Percentiles rank a stretch among this genome's conserved stretches.
phyloP scores from a whole-genome alignment of 257 asterid species.

The Plantago major region DNA sequence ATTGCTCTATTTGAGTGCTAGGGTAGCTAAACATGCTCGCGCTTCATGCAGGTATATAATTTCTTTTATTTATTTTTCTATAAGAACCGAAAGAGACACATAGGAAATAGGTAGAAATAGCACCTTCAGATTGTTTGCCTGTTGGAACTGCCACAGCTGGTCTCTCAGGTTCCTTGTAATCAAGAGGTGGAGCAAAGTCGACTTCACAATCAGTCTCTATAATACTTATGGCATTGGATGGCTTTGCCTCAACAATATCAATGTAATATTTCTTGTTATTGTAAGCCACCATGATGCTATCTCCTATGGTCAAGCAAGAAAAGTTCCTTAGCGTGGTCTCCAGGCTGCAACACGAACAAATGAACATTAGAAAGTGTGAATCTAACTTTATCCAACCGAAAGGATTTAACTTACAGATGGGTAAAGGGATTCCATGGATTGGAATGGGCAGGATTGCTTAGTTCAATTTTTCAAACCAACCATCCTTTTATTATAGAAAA shows the following conservation, averaged over 20 bases:
- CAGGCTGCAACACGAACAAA: slow-evolving; percentile 46
- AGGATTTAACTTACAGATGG: not conserved
- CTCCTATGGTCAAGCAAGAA: slow-evolving; percentile 93
- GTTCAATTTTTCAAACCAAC: too few relatives aligned
- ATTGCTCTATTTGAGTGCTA: too few relatives aligned
- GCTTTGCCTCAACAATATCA: slow-evolving; percentile 93
- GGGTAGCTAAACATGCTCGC: too few relatives aligned
- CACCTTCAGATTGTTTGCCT: slow-evolving; percentile 65
- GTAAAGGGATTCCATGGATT: too few relatives aligned
- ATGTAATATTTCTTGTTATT: slow-evolving; percentile 89
- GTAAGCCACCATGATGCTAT: slow-evolving; percentile 98
- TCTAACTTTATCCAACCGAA: too few relatives aligned
- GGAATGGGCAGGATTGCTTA: too few relatives aligned
- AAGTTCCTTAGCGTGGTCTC: slow-evolving; percentile 97
- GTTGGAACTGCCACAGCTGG: slow-evolving; percentile 40
- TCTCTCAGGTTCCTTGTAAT: slow-evolving; percentile 91
- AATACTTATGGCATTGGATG: slow-evolving; percentile 82
- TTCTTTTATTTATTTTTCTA: too few relatives aligned
- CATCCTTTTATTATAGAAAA: too few relatives aligned
- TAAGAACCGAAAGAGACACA: not conserved
- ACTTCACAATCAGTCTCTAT: slow-evolving; percentile 99
- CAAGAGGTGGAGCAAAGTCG: slow-evolving; percentile 99
- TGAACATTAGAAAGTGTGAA: not conserved
- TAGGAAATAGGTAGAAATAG: slow-evolving; percentile 7
- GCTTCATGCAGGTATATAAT: too few relatives aligned